phyloP scores from a whole-genome alignment of 2,329 filamentous ascomycete genomes.

The Fusarium brachygibbosum region DNA sequence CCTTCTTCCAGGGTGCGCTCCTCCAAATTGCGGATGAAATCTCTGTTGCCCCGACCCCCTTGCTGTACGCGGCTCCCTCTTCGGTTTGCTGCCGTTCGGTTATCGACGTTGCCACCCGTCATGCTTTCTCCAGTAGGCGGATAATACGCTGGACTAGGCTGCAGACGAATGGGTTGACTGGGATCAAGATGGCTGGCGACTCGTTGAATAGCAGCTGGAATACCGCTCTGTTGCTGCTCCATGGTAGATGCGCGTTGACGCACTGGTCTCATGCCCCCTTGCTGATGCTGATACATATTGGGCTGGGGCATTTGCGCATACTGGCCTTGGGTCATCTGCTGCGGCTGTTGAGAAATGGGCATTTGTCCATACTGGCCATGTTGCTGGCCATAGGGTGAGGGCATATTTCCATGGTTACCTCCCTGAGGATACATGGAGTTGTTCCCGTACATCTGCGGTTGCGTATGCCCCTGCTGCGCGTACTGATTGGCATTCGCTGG shows the following conservation, averaged over 20 bases:
- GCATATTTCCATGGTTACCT: constrained; percentile 61
- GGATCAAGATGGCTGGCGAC: constrained; percentile 97
- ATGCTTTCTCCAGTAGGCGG: constrained; percentile 90
- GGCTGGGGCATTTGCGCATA: constrained; percentile 69
- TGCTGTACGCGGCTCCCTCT: constrained; percentile 80
- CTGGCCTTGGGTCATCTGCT: constrained; percentile 74
- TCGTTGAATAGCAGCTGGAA: constrained; percentile 91
- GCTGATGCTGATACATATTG: constrained; percentile 73
- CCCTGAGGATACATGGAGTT: constrained; percentile 83
- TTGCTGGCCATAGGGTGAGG: constrained; percentile 84
- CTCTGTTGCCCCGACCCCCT: constrained; percentile 74
- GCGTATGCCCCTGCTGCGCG: constrained; percentile 60
- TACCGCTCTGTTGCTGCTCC: constrained; percentile 93
- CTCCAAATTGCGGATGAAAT: constrained; percentile 95
- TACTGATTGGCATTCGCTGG: constrained; percentile 64
- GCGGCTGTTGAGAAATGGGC: constrained; percentile 75
- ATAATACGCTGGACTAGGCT: constrained; percentile 97
- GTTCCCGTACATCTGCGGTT: constrained; percentile 82
- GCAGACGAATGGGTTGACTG: constrained; percentile 90
- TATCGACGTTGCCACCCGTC: constrained; percentile 66
- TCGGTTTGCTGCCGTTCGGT: constrained; percentile 71
- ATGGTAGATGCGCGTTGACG: constrained; percentile 95
- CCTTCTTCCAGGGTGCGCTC: constrained; percentile 95
- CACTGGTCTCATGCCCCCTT: constrained; percentile 76
- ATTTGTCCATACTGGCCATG: constrained; percentile 79